phyloP scores from a whole-genome alignment of 2,329 filamentous ascomycete genomes.

The Aureobasidium sp. region DNA sequence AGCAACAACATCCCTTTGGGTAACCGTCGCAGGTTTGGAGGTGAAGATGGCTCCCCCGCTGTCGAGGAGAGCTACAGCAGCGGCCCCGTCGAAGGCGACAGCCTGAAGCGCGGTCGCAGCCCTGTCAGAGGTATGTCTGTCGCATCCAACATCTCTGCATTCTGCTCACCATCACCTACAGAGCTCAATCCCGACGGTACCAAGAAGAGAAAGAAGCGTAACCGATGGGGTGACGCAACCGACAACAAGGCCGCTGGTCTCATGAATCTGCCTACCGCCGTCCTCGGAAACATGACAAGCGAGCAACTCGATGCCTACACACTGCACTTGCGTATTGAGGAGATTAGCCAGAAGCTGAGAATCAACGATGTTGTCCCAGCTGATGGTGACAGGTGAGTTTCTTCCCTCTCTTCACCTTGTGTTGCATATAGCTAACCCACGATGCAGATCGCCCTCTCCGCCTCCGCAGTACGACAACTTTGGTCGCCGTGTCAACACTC shows the following conservation, averaged over 20 bases:
- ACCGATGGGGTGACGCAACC: constrained; percentile 93
- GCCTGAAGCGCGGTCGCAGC: constrained; percentile 80
- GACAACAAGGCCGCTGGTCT: constrained; percentile 98
- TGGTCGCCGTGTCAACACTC: constrained; percentile 96
- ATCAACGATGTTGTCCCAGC: constrained; percentile 98
- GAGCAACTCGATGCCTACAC: constrained; percentile 98
- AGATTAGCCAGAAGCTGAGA: constrained; percentile 97
- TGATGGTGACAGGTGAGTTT: constrained; percentile 81
- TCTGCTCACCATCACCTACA: constrained; percentile 20
- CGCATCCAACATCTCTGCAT: not conserved
- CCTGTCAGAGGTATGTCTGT: constrained; percentile 64
- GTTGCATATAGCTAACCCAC: not conserved
- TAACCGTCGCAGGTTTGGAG: constrained; percentile 71
- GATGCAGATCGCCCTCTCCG: constrained; percentile 78
- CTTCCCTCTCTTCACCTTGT: constrained; percentile 6
- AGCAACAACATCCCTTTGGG: constrained; percentile 97
- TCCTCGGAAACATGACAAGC: constrained; percentile 94
- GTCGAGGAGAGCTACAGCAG: constrained; percentile 72
- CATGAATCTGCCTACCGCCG: constrained; percentile 94
- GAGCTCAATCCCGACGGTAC: constrained; percentile 58
- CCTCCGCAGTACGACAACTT: constrained; percentile 98
- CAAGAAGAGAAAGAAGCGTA: constrained; percentile 93
- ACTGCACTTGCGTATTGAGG: constrained; percentile 91
- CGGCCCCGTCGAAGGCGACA: constrained; percentile 58
- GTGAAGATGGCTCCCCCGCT: constrained; percentile 37